Percentiles rank a stretch among this genome's conserved stretches.
Conservation (phyloP, 176 grass and related monocot species). For the Ensete ventricosum region DNA sequence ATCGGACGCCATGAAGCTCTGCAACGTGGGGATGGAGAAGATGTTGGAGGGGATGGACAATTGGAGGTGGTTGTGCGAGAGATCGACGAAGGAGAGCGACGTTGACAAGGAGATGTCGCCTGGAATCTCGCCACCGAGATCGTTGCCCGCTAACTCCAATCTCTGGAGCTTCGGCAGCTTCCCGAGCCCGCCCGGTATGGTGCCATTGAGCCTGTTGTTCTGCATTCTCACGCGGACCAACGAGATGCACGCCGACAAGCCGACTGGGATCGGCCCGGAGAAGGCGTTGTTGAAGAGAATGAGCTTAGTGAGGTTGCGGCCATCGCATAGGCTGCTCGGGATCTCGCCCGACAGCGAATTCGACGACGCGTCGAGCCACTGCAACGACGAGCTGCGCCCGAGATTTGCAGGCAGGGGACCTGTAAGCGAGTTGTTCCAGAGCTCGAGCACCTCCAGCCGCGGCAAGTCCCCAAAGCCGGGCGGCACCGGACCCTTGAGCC, state of each 20-base stretch:
- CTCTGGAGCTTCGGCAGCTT: constrained; percentile 64
- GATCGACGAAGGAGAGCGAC: constrained; percentile 81
- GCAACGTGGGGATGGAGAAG: constrained; percentile 47
- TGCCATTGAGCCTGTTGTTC: constrained; percentile 60
- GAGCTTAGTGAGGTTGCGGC: constrained; percentile 52
- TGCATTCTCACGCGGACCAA: constrained; percentile 79
- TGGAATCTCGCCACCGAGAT: constrained; percentile 69
- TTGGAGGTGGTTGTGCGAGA: constrained; percentile 64
- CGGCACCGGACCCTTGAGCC: constrained; percentile 55
- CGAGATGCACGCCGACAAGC: constrained; percentile 55
- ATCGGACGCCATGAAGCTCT: constrained; percentile 76
- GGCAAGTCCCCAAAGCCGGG: constrained; percentile 45
- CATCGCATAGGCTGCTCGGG: constrained; percentile 52
- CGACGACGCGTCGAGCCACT: constrained; percentile 93
- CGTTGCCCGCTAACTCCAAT: constrained; percentile 74
- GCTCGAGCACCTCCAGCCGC: constrained; percentile 60
- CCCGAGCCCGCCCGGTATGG: constrained; percentile 56
- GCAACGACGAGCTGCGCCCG: constrained; percentile 52
- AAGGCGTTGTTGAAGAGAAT: constrained; percentile 89
- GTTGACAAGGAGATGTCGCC: constrained; percentile 49
- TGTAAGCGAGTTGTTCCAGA: constrained; percentile 87
- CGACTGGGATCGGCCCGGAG: constrained; percentile 49
- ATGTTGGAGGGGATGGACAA: constrained; percentile 53
- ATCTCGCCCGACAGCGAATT: constrained; percentile 50
- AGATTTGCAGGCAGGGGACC: constrained; percentile 50